Conservation (phyloP, 805 yeast genomes). For the Lachancea dasiensis region DNA sequence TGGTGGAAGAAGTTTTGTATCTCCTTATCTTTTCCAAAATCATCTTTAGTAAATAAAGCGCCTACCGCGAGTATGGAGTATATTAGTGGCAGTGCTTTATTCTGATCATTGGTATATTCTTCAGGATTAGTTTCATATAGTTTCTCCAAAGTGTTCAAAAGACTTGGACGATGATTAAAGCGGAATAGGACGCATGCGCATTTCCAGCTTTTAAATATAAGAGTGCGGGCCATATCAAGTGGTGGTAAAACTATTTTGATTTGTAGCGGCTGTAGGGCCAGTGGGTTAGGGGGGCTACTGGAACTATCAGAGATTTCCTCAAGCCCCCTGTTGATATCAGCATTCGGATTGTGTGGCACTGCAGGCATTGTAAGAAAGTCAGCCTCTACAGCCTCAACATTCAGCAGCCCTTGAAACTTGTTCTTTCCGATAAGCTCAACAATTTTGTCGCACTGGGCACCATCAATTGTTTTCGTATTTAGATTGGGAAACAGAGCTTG, state of each 20-base stretch:
- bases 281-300: background rate
- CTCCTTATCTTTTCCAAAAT: conserved; percentile 34
- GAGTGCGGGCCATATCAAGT: conserved; percentile 60
- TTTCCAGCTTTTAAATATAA: conserved; percentile 75
- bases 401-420: conserved; percentile 5
- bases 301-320: background rate
- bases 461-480: background rate
- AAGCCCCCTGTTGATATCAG: too few species aligned
- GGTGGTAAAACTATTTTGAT: conserved; percentile 48
- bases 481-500: conserved; percentile 3
- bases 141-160: conserved; percentile 66
- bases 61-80: conserved; percentile 90
- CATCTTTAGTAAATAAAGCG: conserved; percentile 60
- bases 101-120: conserved; percentile 65
- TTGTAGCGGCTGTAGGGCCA: conserved; percentile 23
- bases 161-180: conserved; percentile 80
- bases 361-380: background rate
- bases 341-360: background rate
- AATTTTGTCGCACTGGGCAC: background rate
- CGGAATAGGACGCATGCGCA: conserved; percentile 81
- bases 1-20: conserved; percentile 42
- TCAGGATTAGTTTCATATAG: conserved; percentile 70
- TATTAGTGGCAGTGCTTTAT: conserved; percentile 68
- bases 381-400: conserved; percentile 2
- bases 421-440: conserved; percentile 1